A percentile compares a stretch with the other conserved stretches of the same genome.
phyloP scores from a whole-genome alignment of 257 asterid species.

The Striga asiatica region DNA sequence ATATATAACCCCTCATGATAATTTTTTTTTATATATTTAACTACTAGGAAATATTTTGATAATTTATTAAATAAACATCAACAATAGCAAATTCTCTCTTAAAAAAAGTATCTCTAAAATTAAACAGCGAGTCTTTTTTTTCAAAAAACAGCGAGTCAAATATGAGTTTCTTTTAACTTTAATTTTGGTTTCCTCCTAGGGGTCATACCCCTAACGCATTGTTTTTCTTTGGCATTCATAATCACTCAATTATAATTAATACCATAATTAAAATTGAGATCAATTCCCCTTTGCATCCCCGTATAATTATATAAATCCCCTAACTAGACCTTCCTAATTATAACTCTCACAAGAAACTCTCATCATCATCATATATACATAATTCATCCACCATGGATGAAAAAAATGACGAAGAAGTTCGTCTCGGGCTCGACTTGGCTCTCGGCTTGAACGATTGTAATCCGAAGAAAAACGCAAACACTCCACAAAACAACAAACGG shows the following conservation, averaged over 20 bases:
- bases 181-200: slow-evolving; percentile 22
- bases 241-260: slow-evolving; percentile 15
- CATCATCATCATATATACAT: slow-evolving; percentile 19
- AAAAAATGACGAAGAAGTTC: background rate
- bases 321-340: slow-evolving; percentile 20
- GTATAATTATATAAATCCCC: slow-evolving; percentile 22
- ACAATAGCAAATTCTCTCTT: background rate
- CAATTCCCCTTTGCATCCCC: slow-evolving; percentile 8
- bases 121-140: too few species aligned
- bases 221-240: slow-evolving; percentile 14
- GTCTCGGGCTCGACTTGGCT: slow-evolving; percentile 17
- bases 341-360: too few species aligned
- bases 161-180: background rate
- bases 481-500: background rate
- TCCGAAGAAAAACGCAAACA: slow-evolving; percentile 14
- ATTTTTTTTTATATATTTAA: background rate
- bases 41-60: background rate
- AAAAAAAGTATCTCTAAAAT: background rate
- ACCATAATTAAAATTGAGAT: slow-evolving; percentile 12
- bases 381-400: slow-evolving; percentile 22
- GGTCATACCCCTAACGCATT: slow-evolving; percentile 26
- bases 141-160: background rate
- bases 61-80: background rate
- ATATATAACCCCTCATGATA: background rate
- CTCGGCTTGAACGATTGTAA: slow-evolving; percentile 20